These are phyloP conservation scores for Pseudodiploospora longispora DNA, from an alignment of 2,329 filamentous ascomycete species.

Conservation along the genomic window DNA sequence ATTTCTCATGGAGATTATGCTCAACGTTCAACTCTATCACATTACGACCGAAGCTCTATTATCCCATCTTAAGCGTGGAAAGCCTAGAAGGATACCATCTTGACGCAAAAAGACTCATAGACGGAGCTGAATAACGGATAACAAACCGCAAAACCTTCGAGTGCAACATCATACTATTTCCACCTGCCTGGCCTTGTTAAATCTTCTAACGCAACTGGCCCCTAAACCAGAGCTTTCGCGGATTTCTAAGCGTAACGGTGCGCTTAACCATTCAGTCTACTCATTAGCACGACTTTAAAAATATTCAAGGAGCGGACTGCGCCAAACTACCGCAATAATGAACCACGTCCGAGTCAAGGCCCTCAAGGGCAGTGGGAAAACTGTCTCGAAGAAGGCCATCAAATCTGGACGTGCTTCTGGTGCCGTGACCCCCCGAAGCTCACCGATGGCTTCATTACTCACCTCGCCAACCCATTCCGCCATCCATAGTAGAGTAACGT, in stretches of 20 bases:
- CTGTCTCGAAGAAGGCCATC: conserved; percentile 58
- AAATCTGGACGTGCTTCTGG: conserved; percentile 52
- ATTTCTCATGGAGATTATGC: conserved; percentile 10
- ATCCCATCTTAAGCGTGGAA: conserved; percentile 1
- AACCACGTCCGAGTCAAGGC: conserved; percentile 60
- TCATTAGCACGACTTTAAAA: too few species aligned
- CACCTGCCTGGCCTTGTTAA: too few species aligned
- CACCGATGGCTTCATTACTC: conserved; percentile 48
- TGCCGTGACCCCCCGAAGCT: conserved; percentile 51
- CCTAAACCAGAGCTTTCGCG: too few species aligned
- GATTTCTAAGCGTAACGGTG: too few species aligned
- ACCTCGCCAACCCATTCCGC: conserved; percentile 53
- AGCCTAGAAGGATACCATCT: conserved; percentile 6
- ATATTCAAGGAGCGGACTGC: too few species aligned
- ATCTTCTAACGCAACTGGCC: too few species aligned
- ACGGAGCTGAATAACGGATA: neutral
- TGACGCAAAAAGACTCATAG: conserved; percentile 1
- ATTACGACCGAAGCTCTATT: conserved; percentile 1
- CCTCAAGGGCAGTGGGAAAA: conserved; percentile 63
- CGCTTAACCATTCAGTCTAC: too few species aligned
- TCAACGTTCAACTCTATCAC: conserved; percentile 1
- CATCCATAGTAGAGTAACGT: conserved; percentile 52
- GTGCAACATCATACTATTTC: too few species aligned
- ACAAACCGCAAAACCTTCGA: neutral
- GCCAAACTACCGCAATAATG: conserved; percentile 32